Conservation (phyloP, 768 basidiomycete genomes). For the Rhodotorula diobovata region DNA sequence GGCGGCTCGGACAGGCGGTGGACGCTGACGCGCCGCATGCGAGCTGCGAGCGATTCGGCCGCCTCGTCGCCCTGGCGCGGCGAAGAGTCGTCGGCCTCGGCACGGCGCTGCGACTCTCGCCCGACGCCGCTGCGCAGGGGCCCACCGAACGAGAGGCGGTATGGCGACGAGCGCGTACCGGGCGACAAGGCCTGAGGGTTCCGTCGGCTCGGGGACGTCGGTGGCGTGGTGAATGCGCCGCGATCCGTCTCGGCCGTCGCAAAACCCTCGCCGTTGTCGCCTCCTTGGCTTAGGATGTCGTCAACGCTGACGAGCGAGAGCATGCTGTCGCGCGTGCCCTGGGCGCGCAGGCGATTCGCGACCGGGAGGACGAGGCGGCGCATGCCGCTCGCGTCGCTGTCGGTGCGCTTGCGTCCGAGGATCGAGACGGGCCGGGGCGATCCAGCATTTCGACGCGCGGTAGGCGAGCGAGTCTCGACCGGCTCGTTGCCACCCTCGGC, state of each 20-base stretch:
- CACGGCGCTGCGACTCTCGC: not conserved
- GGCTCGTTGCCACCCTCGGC: too few species aligned
- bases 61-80: not conserved
- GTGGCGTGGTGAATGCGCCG: not conserved
- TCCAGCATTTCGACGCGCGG: too few species aligned
- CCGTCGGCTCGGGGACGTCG: not conserved
- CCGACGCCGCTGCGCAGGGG: not conserved
- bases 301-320: not conserved
- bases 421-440: not conserved
- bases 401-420: not conserved
- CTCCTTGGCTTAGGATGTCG: not conserved
- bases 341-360: not conserved
- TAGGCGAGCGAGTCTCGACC: too few species aligned
- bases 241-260: not conserved
- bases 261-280: not conserved
- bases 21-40: not conserved
- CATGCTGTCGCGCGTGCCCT: not conserved
- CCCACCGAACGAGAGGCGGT: not conserved
- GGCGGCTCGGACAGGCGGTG: not conserved
- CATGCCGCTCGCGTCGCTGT: conserved; percentile 6
- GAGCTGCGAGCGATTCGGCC: not conserved
- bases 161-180: not conserved
- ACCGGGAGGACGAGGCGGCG: conserved; percentile 9
- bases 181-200: not conserved
- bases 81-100: not conserved